Conservation (phyloP, 1,139 yeast species). For the Martiniozyma asiatica region DNA sequence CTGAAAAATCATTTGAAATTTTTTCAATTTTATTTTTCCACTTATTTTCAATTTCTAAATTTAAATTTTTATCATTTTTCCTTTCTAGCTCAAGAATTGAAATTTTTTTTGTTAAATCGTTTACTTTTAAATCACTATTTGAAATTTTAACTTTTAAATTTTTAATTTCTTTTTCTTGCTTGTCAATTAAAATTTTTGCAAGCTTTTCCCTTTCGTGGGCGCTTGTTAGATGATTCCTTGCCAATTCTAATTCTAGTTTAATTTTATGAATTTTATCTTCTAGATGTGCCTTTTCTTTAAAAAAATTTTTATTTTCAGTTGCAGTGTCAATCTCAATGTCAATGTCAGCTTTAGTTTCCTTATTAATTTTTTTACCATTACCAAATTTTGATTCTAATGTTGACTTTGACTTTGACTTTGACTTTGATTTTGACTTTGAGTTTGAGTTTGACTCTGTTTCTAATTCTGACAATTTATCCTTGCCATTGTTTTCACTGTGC, state of each 20-base stretch:
- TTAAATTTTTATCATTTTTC: too few relatives aligned
- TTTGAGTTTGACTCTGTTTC: slow-evolving; percentile 6
- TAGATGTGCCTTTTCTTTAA: slow-evolving; percentile 8
- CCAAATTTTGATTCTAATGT: not conserved
- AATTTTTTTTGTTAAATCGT: too few relatives aligned
- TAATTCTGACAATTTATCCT: slow-evolving; percentile 5
- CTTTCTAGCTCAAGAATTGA: too few relatives aligned
- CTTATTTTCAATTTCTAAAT: too few relatives aligned
- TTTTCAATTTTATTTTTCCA: too few relatives aligned
- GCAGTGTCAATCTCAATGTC: slow-evolving; percentile 10
- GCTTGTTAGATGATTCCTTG: slow-evolving; percentile 13
- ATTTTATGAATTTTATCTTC: slow-evolving; percentile 17
- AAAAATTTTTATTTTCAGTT: slow-evolving; percentile 13
- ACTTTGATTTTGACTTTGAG: too few relatives aligned
- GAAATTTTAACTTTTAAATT: too few relatives aligned
- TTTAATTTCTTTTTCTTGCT: slow-evolving; percentile 2
- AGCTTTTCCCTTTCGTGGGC: slow-evolving; percentile 12
- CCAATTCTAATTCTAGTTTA: slow-evolving; percentile 12
- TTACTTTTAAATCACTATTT: too few relatives aligned
- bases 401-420: slow-evolving; percentile 3
- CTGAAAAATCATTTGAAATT: too few relatives aligned
- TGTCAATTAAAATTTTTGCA: slow-evolving; percentile 2
- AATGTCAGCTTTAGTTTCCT: not conserved
- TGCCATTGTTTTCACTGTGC: not conserved
- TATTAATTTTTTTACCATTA: not conserved